phyloP scores from a whole-genome alignment of 345 rosid species.

The Reutealis trisperma region DNA sequence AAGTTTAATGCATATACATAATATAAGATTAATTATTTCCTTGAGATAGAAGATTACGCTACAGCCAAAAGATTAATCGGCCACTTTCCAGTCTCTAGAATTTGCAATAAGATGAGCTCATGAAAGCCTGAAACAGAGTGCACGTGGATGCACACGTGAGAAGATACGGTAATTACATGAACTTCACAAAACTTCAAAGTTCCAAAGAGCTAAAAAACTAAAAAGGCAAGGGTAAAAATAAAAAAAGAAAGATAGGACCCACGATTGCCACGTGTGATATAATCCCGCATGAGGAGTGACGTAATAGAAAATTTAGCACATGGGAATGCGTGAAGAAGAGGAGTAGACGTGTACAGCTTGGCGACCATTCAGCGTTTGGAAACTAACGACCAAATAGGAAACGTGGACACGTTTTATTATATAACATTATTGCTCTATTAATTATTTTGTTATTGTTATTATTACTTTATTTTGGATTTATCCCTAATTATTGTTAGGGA shows the following conservation, averaged over 20 bases:
- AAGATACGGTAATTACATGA: no score
- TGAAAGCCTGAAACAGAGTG: neutral
- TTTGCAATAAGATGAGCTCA: neutral
- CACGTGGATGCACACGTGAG: neutral
- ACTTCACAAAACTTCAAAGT: no score
- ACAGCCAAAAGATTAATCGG: neutral
- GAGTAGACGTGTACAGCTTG: conserved; percentile 12
- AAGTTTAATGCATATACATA: no score
- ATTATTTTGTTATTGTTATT: no score
- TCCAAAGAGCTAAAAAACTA: no score
- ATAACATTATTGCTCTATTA: no score
- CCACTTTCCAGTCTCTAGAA: neutral
- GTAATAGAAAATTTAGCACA: no score
- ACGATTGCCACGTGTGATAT: neutral
- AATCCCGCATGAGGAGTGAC: neutral
- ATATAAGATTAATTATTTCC: neutral
- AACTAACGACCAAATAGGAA: neutral
- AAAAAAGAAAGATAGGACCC: neutral
- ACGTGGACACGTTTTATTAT: conserved; percentile 1
- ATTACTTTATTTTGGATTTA: neutral
- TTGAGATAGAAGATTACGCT: neutral
- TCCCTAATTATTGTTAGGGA: no score
- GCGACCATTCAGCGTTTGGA: neutral
- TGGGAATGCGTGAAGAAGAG: neutral
- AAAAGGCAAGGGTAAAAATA: neutral